Percentiles rank a stretch among this genome's conserved stretches.
These are phyloP conservation scores for Ganoderma boninense DNA, from an alignment of 1,284 basidiomycete species.

Conservation along the genomic window DNA sequence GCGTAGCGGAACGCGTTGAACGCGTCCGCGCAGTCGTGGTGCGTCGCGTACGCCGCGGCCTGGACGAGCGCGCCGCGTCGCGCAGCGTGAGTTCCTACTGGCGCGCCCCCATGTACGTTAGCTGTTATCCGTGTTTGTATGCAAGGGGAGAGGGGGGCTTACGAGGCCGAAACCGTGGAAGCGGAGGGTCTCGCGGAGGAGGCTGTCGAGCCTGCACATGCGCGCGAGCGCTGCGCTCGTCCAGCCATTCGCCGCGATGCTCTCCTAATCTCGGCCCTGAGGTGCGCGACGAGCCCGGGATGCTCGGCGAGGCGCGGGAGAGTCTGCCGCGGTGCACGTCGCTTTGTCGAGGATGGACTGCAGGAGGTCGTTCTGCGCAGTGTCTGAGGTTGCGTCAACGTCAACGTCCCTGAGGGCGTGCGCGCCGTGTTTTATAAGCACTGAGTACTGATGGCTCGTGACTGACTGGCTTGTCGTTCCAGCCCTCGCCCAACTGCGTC, in stretches of 20 bases:
- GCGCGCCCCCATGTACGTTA: too few species aligned
- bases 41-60: constrained; percentile 9
- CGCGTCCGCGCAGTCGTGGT: constrained; percentile 20
- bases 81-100: constrained; percentile 47
- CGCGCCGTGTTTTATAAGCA: too few species aligned
- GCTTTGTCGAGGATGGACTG: constrained; percentile 53
- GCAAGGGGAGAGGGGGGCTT: neutral
- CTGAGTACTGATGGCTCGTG: too few species aligned
- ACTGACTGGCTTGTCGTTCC: constrained; percentile 1
- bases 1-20: constrained; percentile 16
- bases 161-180: constrained; percentile 41
- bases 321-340: constrained; percentile 43
- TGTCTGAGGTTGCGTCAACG: too few species aligned
- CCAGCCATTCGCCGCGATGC: constrained; percentile 52
- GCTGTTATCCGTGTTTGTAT: too few species aligned
- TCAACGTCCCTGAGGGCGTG: too few species aligned
- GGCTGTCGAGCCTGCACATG: constrained; percentile 60
- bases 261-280: constrained; percentile 55
- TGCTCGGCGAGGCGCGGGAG: constrained; percentile 50
- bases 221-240: constrained; percentile 51
- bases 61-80: constrained; percentile 45
- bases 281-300: constrained; percentile 48
- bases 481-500: neutral
- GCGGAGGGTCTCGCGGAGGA: constrained; percentile 56
- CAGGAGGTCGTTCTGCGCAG: constrained; percentile 49